Base-by-base conservation (phyloP, 345 rosid species). In the Schrenkiella parvula region DNA sequence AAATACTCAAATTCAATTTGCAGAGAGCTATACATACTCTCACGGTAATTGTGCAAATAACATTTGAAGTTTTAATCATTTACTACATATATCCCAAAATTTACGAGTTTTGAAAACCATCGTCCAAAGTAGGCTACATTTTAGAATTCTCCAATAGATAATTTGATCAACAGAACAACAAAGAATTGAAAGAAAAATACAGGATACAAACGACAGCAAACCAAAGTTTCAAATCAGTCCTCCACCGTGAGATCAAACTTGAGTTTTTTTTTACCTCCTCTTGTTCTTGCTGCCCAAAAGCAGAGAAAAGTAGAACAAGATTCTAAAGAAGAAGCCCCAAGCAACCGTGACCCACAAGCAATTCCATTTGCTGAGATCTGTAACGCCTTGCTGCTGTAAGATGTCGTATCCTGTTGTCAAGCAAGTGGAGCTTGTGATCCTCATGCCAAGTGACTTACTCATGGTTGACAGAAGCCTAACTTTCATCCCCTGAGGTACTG, bases 281-380 rank as follows among this genome's bases (percentile, higher is more conserved):
- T 78, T 81, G 82, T 81, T 81, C 65, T 78, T 77, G 26, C 84
- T 74, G 7, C 82, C 84, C 57, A 78, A 23, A 48, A 81, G 60
- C 65, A 81, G 72, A 60, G 81, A 46, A 53, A 81, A 74, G 71
- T 81, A 81, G 32, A 81, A 81, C 71, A 81, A 52, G 55, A 73
- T 60, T 32, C 84, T 39, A 34, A 81, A 81, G 50, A 78, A 78
- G 68, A 78, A 81, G 0, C 84, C 82, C 82, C 84, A 81, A 57
- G 81, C 82, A 1, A 81, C 53, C 8, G 82, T 81, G 9, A 81
- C 58, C 82, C 81, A 70, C 67, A 81, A 70, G 72, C 84, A 81
- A 37, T 70, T 66, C 84, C 84, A 81, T 51, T 66, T 81, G 41
- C 60, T 65, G 0, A 80, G 64, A 70, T 80, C 79, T 2, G 68